Conservation (phyloP, 106 monocot species). For the Dioscorea dumetorum region DNA sequence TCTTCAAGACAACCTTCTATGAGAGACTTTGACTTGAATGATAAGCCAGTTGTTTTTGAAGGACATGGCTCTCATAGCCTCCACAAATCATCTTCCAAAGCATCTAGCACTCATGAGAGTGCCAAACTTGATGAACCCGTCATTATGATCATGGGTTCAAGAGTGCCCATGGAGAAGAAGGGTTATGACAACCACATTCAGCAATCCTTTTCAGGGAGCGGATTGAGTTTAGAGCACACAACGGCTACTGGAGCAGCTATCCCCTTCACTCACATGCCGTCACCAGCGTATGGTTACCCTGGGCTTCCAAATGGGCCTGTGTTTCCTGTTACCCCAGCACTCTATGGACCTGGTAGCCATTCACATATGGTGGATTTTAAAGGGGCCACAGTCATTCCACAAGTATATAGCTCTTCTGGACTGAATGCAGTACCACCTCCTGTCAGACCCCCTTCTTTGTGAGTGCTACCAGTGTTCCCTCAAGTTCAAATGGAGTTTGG, state of each 20-base stretch:
- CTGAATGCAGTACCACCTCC: slow-evolving; percentile 3
- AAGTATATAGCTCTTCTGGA: slow-evolving; percentile 25
- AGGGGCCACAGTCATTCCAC: slow-evolving; percentile 35
- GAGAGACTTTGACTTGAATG: slow-evolving; percentile 74
- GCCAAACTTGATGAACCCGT: slow-evolving; percentile 25
- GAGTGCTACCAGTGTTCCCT: slow-evolving; percentile 14
- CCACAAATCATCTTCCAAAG: slow-evolving; percentile 6
- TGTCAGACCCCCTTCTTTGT: slow-evolving; percentile 33
- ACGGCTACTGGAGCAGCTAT: slow-evolving; percentile 12
- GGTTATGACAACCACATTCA: slow-evolving; percentile 16
- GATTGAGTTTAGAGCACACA: slow-evolving; percentile 7
- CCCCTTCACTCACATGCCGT: slow-evolving; percentile 33
- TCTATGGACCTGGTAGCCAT: slow-evolving; percentile 36
- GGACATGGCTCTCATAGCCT: slow-evolving; percentile 14
- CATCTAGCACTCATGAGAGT: slow-evolving; percentile 2
- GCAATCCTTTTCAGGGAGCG: slow-evolving; percentile 14
- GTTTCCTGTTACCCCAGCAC: slow-evolving; percentile 33
- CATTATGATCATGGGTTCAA: slow-evolving; percentile 56
- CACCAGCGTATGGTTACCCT: slow-evolving; percentile 28
- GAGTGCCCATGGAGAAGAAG: slow-evolving; percentile 36
- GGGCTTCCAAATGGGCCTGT: slow-evolving; percentile 18
- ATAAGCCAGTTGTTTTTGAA: slow-evolving; percentile 34
- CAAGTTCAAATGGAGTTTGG: slow-evolving; percentile 21
- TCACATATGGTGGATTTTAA: slow-evolving; percentile 54
- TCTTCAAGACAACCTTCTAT: slow-evolving; percentile 26